These are phyloP conservation scores for Somion occarium DNA, from an alignment of 1,284 basidiomycete genomes.

Conservation along the genomic window DNA sequence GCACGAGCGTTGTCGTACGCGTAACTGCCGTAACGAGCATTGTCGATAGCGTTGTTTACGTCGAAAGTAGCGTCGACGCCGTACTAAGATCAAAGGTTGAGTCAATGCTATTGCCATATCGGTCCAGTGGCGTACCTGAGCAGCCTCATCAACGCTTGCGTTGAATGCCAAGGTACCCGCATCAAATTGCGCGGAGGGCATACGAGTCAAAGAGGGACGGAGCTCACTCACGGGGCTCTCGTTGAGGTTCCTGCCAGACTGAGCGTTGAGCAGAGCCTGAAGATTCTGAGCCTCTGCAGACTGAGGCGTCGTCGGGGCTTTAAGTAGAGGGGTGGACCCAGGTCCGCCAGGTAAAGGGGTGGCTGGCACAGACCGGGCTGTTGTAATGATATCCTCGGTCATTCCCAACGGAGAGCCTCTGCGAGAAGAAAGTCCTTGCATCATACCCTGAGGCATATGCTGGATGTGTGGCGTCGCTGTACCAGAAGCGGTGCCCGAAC, in stretches of 20 bases:
- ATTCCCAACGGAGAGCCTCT: conserved; percentile 65
- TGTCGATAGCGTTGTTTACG: conserved; percentile 44
- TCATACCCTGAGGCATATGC: conserved; percentile 54
- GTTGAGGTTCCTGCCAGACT: conserved; percentile 42
- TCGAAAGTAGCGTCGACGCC: conserved; percentile 57
- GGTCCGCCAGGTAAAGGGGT: conserved; percentile 61
- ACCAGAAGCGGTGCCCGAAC: conserved; percentile 45
- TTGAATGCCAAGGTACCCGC: conserved; percentile 46
- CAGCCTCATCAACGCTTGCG: conserved; percentile 45
- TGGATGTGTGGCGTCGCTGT: conserved; percentile 59
- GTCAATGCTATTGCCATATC: background rate
- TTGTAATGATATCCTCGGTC: conserved; percentile 53
- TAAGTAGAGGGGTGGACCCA: conserved; percentile 45
- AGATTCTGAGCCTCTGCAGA: conserved; percentile 55
- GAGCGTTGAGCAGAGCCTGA: conserved; percentile 55
- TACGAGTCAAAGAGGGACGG: conserved; percentile 64
- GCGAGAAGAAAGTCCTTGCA: conserved; percentile 49
- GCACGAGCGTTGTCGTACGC: conserved; percentile 13
- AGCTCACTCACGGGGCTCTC: conserved; percentile 52
- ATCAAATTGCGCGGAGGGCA: conserved; percentile 58
- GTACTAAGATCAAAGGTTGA: conserved; percentile 41
- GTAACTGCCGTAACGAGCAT: conserved; percentile 32
- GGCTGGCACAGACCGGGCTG: conserved; percentile 66
- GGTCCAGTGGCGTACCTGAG: conserved; percentile 36
- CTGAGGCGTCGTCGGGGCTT: conserved; percentile 65